Percentiles rank a stretch among this genome's conserved stretches.
phyloP scores from a whole-genome alignment of 2,329 filamentous ascomycete species.

The Eurotiales sp. region DNA sequence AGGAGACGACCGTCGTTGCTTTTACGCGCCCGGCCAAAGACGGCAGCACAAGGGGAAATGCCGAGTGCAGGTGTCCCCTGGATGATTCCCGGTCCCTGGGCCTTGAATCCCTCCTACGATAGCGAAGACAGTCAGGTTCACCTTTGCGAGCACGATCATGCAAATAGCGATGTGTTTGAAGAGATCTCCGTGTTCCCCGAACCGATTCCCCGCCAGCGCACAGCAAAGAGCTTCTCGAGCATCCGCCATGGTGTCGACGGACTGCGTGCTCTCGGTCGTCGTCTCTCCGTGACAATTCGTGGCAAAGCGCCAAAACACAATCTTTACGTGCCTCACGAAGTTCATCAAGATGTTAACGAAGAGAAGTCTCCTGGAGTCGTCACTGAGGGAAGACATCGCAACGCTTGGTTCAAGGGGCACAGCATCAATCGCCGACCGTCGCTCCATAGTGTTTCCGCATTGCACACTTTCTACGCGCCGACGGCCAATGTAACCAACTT shows the following conservation, averaged over 20 bases:
- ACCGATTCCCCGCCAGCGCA: conserved; percentile 29
- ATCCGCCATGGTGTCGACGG: conserved; percentile 40
- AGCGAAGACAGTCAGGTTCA: conserved; percentile 16
- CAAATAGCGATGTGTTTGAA: conserved; percentile 27
- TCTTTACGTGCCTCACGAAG: conserved; percentile 15
- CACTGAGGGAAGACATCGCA: conserved; percentile 20
- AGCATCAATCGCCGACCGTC: conserved; percentile 35
- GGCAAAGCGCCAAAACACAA: conserved; percentile 33
- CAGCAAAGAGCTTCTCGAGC: conserved; percentile 41
- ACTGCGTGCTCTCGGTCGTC: conserved; percentile 38
- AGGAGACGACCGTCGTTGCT: conserved; percentile 38
- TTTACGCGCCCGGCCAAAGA: conserved; percentile 34
- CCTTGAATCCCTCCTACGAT: conserved; percentile 8
- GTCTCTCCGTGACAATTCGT: conserved; percentile 38
- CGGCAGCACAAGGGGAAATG: conserved; percentile 23
- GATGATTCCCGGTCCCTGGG: conserved; percentile 12
- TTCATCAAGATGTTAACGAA: background rate
- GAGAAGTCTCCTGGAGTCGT: conserved; percentile 10
- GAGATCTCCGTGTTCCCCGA: conserved; percentile 31
- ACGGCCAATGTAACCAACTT: conserved; percentile 26
- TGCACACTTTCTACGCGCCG: conserved; percentile 32
- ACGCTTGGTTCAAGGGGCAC: conserved; percentile 26
- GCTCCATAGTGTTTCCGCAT: conserved; percentile 31
- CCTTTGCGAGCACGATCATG: conserved; percentile 21
- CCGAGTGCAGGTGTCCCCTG: conserved; percentile 9